These are phyloP conservation scores for Hypoxylon sp. DNA, from an alignment of 2,329 filamentous ascomycete species.

Conservation along the genomic window DNA sequence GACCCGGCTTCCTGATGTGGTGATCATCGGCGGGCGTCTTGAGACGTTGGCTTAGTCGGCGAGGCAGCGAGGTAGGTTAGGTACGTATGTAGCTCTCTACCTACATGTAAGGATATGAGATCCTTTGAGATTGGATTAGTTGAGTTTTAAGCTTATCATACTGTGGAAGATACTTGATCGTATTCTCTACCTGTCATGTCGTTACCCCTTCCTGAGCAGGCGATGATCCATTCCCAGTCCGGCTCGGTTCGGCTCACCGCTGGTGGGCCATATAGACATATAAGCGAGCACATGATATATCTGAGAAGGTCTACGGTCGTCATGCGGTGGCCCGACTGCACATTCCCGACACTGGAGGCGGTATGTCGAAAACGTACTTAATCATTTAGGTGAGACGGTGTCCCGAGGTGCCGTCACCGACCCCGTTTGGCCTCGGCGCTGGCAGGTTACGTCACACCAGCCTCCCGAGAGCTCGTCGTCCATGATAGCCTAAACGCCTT, in stretches of 20 bases:
- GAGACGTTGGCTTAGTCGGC: background rate
- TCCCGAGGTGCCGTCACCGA: background rate
- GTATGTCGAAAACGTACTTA: too few species aligned
- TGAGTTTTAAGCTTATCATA: background rate
- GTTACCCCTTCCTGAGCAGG: background rate
- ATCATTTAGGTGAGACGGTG: background rate
- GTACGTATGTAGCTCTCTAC: too few species aligned
- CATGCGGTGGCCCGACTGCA: background rate
- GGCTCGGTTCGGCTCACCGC: background rate
- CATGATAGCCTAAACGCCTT: background rate
- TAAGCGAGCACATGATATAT: constrained; percentile 6
- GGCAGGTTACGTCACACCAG: background rate
- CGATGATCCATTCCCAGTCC: background rate
- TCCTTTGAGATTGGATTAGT: background rate
- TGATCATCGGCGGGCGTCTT: background rate
- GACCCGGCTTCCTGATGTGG: background rate
- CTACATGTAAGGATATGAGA: too few species aligned
- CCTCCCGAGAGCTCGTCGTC: background rate
- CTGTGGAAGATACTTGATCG: background rate
- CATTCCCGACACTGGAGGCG: too few species aligned
- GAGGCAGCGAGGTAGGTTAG: too few species aligned
- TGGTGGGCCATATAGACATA: background rate
- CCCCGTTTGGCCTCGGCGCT: background rate
- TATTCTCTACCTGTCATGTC: background rate
- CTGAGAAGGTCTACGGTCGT: background rate